These are phyloP conservation scores for Amaranthus hypochondriacus DNA, from an alignment of 148 eudicot species.

Conservation along the genomic window DNA sequence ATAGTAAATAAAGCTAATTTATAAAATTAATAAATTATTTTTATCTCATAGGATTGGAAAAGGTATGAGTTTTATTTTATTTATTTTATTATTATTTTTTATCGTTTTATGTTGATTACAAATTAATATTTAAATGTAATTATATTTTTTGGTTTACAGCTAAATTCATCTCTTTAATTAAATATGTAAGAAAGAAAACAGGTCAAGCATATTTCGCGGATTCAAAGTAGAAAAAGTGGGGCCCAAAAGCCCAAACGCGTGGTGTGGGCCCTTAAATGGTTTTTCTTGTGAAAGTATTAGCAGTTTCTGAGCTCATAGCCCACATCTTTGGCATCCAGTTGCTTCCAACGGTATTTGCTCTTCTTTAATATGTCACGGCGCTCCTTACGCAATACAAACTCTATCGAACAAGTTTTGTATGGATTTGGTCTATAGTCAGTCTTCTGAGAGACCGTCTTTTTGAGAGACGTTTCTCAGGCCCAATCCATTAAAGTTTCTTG, in stretches of 20 bases:
- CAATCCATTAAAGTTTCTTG: too few species aligned
- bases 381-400: conserved; percentile 4
- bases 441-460: too few species aligned
- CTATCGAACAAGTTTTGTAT: too few species aligned
- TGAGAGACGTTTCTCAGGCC: too few species aligned
- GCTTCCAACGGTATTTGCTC: conserved; percentile 22
- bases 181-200: not conserved
- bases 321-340: conserved; percentile 4
- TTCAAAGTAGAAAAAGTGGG: conserved; percentile 5
- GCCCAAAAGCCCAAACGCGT: conserved; percentile 25
- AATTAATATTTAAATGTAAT: too few species aligned
- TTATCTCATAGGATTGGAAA: too few species aligned
- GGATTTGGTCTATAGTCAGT: too few species aligned
- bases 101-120: too few species aligned
- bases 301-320: not conserved
- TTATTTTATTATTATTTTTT: too few species aligned
- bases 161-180: not conserved
- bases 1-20: too few species aligned
- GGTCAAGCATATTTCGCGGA: conserved; percentile 20
- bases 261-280: conserved; percentile 23
- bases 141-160: conserved; percentile 19
- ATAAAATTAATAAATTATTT: too few species aligned
- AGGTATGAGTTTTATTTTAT: too few species aligned
- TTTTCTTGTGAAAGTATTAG: not conserved
- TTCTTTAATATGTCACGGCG: conserved; percentile 16